Percentiles rank a stretch among this genome's conserved stretches.
Conservation (phyloP, 805 yeast genomes). For the Diddensiella caesifluorescens region DNA sequence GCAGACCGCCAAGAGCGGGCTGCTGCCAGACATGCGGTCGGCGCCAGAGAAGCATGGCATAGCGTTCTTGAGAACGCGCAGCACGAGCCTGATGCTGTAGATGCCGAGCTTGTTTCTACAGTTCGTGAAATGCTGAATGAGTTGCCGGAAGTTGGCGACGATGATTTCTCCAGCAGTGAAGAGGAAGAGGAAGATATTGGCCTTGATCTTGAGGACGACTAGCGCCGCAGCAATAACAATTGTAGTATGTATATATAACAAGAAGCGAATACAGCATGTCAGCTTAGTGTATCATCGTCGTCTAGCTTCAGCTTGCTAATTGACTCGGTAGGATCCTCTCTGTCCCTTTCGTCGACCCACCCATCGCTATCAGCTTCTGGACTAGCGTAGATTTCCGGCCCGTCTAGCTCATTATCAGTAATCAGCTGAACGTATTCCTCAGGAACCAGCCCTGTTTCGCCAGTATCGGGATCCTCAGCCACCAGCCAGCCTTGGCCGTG, state of each 20-base stretch:
- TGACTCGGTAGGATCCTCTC: too few relatives aligned
- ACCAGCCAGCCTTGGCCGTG: conserved; percentile 99
- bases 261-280: too few relatives aligned
- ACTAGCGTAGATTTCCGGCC: conserved; percentile 16
- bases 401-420: conserved; percentile 6
- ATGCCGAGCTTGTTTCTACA: conserved; percentile 54
- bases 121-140: conserved; percentile 45
- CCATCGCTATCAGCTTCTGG: conserved; percentile 27
- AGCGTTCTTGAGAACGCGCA: conserved; percentile 40
- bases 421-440: conserved; percentile 75
- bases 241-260: background rate
- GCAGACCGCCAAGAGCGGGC: conserved; percentile 26
- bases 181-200: conserved; percentile 33
- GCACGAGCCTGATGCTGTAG: conserved; percentile 39
- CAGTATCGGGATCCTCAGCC: conserved; percentile 68
- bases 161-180: conserved; percentile 26
- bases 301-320: too few relatives aligned
- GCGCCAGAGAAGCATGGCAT: conserved; percentile 37
- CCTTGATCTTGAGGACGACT: conserved; percentile 12
- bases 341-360: conserved; percentile 27
- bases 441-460: conserved; percentile 89
- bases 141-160: conserved; percentile 49
- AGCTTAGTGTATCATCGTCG: too few relatives aligned
- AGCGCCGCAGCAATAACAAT: background rate
- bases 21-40: conserved; percentile 36